A percentile compares a stretch with the other conserved stretches of the same genome.
Evolutionary conservation across 2,329 filamentous ascomycete genomes (phyloP).

Genomic region (Camptophora hylomeconis): DNA sequence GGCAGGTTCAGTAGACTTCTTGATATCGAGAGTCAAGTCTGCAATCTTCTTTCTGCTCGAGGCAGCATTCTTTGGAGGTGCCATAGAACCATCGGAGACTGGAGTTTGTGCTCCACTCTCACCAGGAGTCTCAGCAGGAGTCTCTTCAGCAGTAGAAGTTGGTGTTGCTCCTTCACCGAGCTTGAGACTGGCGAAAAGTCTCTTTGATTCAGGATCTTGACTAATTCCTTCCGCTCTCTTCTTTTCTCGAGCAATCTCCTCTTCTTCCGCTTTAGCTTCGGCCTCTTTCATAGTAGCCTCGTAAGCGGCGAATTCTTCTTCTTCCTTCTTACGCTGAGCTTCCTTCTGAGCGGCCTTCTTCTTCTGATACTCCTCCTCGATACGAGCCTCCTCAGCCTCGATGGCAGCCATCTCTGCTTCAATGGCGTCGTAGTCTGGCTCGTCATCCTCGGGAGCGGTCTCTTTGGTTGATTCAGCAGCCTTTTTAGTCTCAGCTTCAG

Average conservation of each 20-base stretch:
- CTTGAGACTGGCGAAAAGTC: slow-evolving; percentile 32
- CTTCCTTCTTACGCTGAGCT: slow-evolving; percentile 31
- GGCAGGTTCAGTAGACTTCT: slow-evolving; percentile 74
- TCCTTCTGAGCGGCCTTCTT: slow-evolving; percentile 68
- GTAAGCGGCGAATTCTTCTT: slow-evolving; percentile 30
- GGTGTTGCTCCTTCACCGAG: slow-evolving; percentile 24
- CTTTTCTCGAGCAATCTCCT: slow-evolving; percentile 30
- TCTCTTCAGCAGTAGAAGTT: slow-evolving; percentile 21
- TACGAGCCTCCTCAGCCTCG: slow-evolving; percentile 33
- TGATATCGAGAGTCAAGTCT: slow-evolving; percentile 77
- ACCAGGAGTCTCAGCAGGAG: slow-evolving; percentile 17
- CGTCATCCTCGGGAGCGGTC: slow-evolving; percentile 24
- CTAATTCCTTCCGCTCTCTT: slow-evolving; percentile 23
- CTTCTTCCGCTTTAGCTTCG: slow-evolving; percentile 35
- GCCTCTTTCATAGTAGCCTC: slow-evolving; percentile 36
- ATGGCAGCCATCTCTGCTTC: slow-evolving; percentile 34
- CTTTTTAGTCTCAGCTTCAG: slow-evolving; percentile 27
- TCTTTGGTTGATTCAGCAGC: slow-evolving; percentile 24
- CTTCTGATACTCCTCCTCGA: slow-evolving; percentile 42
- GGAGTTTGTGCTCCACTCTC: slow-evolving; percentile 35
- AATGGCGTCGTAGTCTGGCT: slow-evolving; percentile 34
- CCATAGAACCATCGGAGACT: slow-evolving; percentile 32
- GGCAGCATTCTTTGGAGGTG: slow-evolving; percentile 41
- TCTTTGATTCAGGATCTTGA: slow-evolving; percentile 23
- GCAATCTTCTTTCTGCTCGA: slow-evolving; percentile 68